Percentiles rank a stretch among this genome's conserved stretches.
Conservation (phyloP, 768 basidiomycete genomes). For the Boletales sp. region DNA sequence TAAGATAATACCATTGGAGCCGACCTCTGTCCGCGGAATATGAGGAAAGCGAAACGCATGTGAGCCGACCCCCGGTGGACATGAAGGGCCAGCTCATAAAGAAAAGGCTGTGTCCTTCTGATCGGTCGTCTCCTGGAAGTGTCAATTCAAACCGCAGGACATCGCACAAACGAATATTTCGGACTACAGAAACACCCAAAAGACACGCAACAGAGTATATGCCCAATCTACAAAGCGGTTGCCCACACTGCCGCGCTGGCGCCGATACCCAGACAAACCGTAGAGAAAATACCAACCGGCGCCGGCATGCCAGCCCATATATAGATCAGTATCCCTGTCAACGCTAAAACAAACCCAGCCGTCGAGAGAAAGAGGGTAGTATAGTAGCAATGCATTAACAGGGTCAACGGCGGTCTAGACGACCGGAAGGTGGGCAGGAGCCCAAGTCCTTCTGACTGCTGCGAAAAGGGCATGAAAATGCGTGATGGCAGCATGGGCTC, state of each 20-base stretch:
- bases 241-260: slow-evolving; percentile 23
- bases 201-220: neutral
- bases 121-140: no score
- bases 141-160: no score
- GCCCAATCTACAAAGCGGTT: slow-evolving; percentile 13
- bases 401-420: slow-evolving; percentile 11
- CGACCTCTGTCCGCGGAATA: no score
- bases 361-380: slow-evolving; percentile 23
- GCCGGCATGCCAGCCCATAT: slow-evolving; percentile 22
- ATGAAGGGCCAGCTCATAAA: no score
- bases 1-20: no score
- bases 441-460: neutral
- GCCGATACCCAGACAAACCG: slow-evolving; percentile 22
- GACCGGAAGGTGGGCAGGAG: neutral
- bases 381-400: slow-evolving; percentile 24
- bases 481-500: slow-evolving; percentile 12
- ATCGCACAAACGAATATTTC: no score
- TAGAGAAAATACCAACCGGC: slow-evolving; percentile 27
- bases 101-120: no score
- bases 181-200: neutral
- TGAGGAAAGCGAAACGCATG: no score
- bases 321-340: slow-evolving; percentile 25
- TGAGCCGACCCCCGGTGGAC: no score
- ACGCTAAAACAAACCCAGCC: slow-evolving; percentile 22
- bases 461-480: neutral